A percentile compares a stretch with the other conserved stretches of the same genome.
These are phyloP conservation scores for Phtheirospermum japonicum DNA, from an alignment of 257 asterid genomes.

Conservation along the genomic window DNA sequence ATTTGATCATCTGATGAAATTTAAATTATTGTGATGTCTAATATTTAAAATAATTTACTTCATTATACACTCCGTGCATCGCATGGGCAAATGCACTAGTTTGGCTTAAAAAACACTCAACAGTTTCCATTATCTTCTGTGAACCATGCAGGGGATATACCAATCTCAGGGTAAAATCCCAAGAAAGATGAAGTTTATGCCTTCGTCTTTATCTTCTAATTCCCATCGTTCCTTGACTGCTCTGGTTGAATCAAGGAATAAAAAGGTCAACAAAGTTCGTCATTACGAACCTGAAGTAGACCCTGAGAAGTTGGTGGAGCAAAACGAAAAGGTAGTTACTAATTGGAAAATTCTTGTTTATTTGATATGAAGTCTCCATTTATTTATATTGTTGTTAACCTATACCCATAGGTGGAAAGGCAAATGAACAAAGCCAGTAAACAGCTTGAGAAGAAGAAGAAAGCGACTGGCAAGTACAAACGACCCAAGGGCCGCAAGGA, in stretches of 20 bases:
- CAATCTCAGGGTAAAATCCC: conserved; percentile 53
- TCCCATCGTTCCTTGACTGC: conserved; percentile 53
- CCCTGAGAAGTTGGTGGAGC: conserved; percentile 55
- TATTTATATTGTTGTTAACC: neutral
- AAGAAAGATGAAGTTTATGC: conserved; percentile 59
- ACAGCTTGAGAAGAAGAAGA: conserved; percentile 52
- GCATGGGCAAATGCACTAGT: no score
- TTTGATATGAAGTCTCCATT: conserved; percentile 3
- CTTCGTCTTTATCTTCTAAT: conserved; percentile 56
- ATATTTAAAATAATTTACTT: no score
- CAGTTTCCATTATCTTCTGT: neutral
- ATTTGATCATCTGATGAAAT: no score
- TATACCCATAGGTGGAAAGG: conserved; percentile 38
- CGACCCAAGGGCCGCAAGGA: conserved; percentile 19
- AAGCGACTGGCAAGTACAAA: conserved; percentile 18
- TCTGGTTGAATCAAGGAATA: conserved; percentile 56
- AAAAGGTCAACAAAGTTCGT: conserved; percentile 47
- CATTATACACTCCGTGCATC: no score
- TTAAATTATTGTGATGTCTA: no score
- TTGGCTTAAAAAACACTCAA: neutral
- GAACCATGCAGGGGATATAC: conserved; percentile 49
- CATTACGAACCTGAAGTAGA: conserved; percentile 46
- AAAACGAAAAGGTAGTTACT: conserved; percentile 43
- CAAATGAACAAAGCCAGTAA: conserved; percentile 44
- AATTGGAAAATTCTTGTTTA: neutral